A percentile compares a stretch with the other conserved stretches of the same genome.
These are phyloP conservation scores for Alternaria metachromatica DNA, from an alignment of 2,329 filamentous ascomycete species.

Conservation along the genomic window DNA sequence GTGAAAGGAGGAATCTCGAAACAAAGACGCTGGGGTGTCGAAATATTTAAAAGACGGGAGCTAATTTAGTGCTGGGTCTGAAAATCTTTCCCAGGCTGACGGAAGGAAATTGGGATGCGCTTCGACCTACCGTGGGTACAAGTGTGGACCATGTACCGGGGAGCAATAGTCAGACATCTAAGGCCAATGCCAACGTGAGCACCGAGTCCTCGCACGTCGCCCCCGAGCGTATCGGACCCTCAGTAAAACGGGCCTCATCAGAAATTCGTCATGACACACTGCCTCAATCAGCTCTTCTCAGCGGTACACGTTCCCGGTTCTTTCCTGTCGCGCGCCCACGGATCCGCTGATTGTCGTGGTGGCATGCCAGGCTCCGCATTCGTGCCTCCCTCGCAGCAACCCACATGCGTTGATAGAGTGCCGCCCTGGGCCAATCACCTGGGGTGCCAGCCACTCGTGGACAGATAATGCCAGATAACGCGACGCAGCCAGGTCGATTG, in stretches of 20 bases:
- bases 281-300: slow-evolving; percentile 21
- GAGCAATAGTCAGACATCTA: slow-evolving; percentile 16
- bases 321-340: slow-evolving; percentile 16
- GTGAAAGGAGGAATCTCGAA: slow-evolving; percentile 19
- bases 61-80: slow-evolving; percentile 40
- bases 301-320: slow-evolving; percentile 19
- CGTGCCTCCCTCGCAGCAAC: slow-evolving; percentile 26
- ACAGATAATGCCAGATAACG: slow-evolving; percentile 31
- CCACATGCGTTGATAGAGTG: slow-evolving; percentile 22
- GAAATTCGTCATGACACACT: slow-evolving; percentile 26
- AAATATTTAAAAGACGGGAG: slow-evolving; percentile 40
- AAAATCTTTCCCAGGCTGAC: slow-evolving; percentile 35
- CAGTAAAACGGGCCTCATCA: slow-evolving; percentile 10
- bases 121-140: slow-evolving; percentile 31
- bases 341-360: slow-evolving; percentile 15
- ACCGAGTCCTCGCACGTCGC: not conserved
- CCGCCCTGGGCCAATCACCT: slow-evolving; percentile 32
- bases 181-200: slow-evolving; percentile 10
- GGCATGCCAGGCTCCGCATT: slow-evolving; percentile 17
- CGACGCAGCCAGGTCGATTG: slow-evolving; percentile 21
- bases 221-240: slow-evolving; percentile 15
- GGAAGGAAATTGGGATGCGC: slow-evolving; percentile 30
- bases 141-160: slow-evolving; percentile 14
- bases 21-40: slow-evolving; percentile 22
- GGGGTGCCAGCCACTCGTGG: slow-evolving; percentile 12